Conservation (phyloP, 176 grass and related monocot genomes). For the Oryza longistaminata region DNA sequence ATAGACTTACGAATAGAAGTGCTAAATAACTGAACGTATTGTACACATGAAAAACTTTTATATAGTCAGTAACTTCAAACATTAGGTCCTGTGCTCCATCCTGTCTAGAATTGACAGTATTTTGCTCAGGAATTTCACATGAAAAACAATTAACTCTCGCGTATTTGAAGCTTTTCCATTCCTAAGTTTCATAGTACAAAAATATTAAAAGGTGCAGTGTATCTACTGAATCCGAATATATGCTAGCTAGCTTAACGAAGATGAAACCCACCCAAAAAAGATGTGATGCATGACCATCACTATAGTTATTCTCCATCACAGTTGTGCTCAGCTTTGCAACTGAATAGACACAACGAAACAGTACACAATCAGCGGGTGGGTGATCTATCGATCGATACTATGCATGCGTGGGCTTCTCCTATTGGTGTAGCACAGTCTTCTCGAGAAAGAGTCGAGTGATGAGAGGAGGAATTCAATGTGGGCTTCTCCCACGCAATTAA, state of each 20-base stretch:
- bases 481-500: conserved; percentile 33
- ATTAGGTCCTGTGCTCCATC: too few species aligned
- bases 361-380: conserved; percentile 38
- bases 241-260: neutral
- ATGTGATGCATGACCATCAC: neutral
- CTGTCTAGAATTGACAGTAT: too few species aligned
- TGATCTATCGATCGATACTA: neutral
- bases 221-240: neutral
- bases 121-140: too few species aligned
- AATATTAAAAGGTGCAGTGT: neutral
- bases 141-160: too few species aligned
- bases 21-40: too few species aligned
- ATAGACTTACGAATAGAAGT: too few species aligned
- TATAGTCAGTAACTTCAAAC: too few species aligned
- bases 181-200: too few species aligned
- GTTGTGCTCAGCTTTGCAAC: conserved; percentile 5
- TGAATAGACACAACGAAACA: conserved; percentile 25
- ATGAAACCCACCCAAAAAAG: conserved; percentile 13
- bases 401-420: conserved; percentile 5
- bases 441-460: neutral
- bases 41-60: too few species aligned
- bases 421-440: conserved; percentile 8
- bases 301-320: conserved; percentile 3
- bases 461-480: conserved; percentile 35
- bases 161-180: too few species aligned